Evolutionary conservation across 495 filamentous ascomycete genomes (phyloP), one percentile per base, ranked within the genome.

Genomic region (Glarea lozoyensis): DNA sequence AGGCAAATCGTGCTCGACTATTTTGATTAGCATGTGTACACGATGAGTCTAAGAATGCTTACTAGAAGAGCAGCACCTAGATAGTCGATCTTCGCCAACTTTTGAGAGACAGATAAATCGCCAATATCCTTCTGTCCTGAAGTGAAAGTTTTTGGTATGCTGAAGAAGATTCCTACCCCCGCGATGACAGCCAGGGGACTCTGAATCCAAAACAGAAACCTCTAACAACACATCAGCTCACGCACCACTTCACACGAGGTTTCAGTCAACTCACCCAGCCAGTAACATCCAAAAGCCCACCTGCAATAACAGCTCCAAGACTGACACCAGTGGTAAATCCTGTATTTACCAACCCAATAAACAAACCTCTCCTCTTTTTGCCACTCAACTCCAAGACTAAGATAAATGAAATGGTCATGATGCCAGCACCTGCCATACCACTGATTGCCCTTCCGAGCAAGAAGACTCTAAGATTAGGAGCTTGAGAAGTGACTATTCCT

Each of bases 321-420:
- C 82, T 73, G 11, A 90, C 63, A 10, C 85, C 84, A 12, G 76
- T 68, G 0, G 84, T 88, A 45, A 80, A 81, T 0, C 78, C 77
- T 9, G 70, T 58, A 54, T 78, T 81, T 43, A 82, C 62, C 10
- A 86, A 47, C 1, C 85, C 85, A 43, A 88, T 72, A 49, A 73
- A 83, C 13, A 90, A 42, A 1, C 83, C 85, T 38, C 85, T 63
- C 18, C 75, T 65, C 44, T 75, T 72, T 35, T 76, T 72, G 19
- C 67, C 74, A 0, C 76, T 69, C 30, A 90, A 53, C 52, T 88
- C 78, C 2, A 90, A 64, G 2, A 80, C 75, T 21, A 88, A 58
- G 25, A 90, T 84, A 37, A 81, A 73, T 0, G 75, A 65, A 3
- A 84, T 67, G 2, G 75, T 78, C 64, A 82, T 73, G 16, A 84